Evolutionary conservation across 2,329 filamentous ascomycete species (phyloP), one percentile per base, ranked within the genome.

Genomic region (Colletotrichum kahawae): DNA sequence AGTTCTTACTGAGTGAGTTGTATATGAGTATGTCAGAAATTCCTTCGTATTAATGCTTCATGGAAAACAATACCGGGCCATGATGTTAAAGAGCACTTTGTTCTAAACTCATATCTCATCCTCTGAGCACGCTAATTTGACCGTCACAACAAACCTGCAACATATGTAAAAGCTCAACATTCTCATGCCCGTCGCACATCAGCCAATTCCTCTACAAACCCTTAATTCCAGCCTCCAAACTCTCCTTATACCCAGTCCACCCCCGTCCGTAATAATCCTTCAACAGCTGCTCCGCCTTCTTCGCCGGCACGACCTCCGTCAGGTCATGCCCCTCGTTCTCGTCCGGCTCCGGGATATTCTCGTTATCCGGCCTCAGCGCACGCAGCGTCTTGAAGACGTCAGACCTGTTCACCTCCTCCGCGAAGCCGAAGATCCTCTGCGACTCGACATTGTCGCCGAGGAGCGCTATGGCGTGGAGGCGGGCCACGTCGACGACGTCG

Each of bases 341-440:
- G 14, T 59, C 36, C 24, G 27, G 33, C 60, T 18, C 64, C 38
- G 75, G 75, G 7, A 77, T 77, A 21, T 69, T 21, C 43, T 70
- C 73, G n/a, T 76, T 77, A 14, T 77, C 54, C 18, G 75, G 75
- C 16, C 75, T 68, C 9, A 77, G 59, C 43, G 57, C 56, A 16
- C 33, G 59, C 10, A 76, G 21, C 6, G 34, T 33, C n/a, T 71
- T 54, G 16, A 76, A 67, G 16, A 76, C 33, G n/a, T 77, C 75
- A 1, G 69, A 66, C 5, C 33, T 57, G 69, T 70, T 77, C 43
- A 67, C 33, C 8, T 10, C 13, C 2, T 84, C 82, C 0, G 87
- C 89, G 68, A 88, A 90, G 2, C 83, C 90, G 78, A 92, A 90
- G 10, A 93, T 79, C 1, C 91, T 86, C 77, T 92, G 86, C 0